phyloP scores from a whole-genome alignment of 2,329 filamentous ascomycete genomes.

The Colletotrichum tropicicola region DNA sequence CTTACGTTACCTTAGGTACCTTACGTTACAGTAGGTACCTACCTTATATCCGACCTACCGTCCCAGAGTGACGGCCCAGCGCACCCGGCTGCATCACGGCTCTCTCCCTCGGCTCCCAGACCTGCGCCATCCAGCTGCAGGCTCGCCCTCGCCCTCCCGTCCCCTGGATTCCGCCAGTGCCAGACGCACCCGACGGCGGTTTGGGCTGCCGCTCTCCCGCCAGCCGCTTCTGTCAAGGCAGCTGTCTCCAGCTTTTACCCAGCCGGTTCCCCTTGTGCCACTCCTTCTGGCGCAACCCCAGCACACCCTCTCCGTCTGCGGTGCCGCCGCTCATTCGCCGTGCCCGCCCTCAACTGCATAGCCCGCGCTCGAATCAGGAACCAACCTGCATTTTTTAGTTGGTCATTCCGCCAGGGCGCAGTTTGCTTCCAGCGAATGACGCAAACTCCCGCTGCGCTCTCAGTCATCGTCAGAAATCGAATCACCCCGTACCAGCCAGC shows the following conservation, averaged over 20 bases:
- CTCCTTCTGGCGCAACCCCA: conserved; percentile 20
- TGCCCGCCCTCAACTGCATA: conserved; percentile 17
- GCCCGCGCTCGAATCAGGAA: conserved; percentile 28
- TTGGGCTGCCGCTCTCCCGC: conserved; percentile 28
- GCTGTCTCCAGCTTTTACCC: conserved; percentile 7
- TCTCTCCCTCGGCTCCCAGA: conserved; percentile 15
- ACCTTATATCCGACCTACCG: no score
- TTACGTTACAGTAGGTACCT: no score
- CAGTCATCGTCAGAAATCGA: conserved; percentile 31
- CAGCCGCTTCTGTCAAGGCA: conserved; percentile 21
- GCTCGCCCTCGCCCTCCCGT: not conserved
- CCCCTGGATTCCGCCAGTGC: conserved; percentile 1
- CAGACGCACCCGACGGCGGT: conserved; percentile 14
- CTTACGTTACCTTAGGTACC: no score
- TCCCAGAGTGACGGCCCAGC: no score
- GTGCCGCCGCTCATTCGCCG: conserved; percentile 20
- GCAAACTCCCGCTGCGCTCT: conserved; percentile 15
- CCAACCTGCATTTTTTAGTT: conserved; percentile 21
- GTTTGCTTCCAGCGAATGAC: conserved; percentile 29
- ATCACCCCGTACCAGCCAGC: conserved; percentile 18
- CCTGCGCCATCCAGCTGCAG: conserved; percentile 10
- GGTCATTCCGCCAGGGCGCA: conserved; percentile 30
- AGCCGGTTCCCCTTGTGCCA: conserved; percentile 20
- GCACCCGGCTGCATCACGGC: conserved; percentile 8
- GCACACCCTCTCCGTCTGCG: conserved; percentile 24